Base-by-base conservation (phyloP, 2,329 filamentous ascomycete species). In the Ophiostoma ulmi region DNA sequence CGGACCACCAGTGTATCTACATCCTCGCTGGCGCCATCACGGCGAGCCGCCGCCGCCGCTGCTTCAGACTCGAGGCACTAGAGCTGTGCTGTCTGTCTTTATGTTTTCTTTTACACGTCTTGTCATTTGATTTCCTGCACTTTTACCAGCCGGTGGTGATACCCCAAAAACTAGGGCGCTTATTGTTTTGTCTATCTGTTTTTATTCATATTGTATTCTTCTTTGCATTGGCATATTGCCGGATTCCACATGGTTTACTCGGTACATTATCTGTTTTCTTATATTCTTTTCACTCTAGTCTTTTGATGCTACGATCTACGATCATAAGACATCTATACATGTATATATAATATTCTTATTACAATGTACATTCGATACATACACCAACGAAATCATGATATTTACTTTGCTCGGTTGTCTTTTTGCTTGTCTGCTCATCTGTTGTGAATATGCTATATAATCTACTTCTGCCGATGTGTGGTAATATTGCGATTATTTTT, bases 1-100 rank as follows among this genome's bases (percentile, higher is more conserved):
- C 71, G 70, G n/a, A 69, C 69, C 65, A 61, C 20, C 68, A 72
- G 72, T 52, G 39, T 39, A 6, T 73, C 70, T 5, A 44, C 72
- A 0, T 71, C 70, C 31, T 22, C 68, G 48, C n/a, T 48, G 36
- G 36, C 72, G 5, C 63, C 41, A 11, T 61, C 67, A 39, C 67
- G 39, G 1, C 68, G 63, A 55, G 58, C 58, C 17, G 58, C 31
- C 17, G 61, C 17, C 31, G 61, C 17, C 61, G 26, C 52, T 17
- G 8, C 52, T 11, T 26, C 52, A 10, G n/a, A 58, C 22, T 14
- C 52, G 22, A 58, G 52, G 52, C 52, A 31, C 52, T 58, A 58
- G 8, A 5, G 35, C 14, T 13, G 44, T 65, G 26, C 6, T 41
- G 17, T 64, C 31, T n/a, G 52, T 71, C 35, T 13, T 52, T 31